Conservation (phyloP, 805 yeast genomes). For the Grigorovia humatica region DNA sequence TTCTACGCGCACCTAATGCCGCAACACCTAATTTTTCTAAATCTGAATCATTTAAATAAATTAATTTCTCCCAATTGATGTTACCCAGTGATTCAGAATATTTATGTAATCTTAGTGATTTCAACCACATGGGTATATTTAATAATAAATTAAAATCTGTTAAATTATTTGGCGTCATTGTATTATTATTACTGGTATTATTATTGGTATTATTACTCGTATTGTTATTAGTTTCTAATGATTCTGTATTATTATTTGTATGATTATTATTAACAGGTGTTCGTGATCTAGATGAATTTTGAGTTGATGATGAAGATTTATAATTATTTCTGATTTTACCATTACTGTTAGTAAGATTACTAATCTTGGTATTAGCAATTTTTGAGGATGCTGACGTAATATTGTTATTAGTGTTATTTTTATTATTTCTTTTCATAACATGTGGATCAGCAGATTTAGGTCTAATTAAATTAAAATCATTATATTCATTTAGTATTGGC, state of each 20-base stretch:
- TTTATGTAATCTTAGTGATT: slow-evolving; percentile 81
- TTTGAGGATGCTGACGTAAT: not conserved
- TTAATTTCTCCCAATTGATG: slow-evolving; percentile 68
- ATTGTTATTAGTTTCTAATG: not conserved
- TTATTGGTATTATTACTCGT: slow-evolving; percentile 6
- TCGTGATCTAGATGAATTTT: not conserved
- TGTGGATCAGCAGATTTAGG: slow-evolving; percentile 37
- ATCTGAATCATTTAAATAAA: slow-evolving; percentile 56
- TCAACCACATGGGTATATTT: slow-evolving; percentile 89
- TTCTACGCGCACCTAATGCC: slow-evolving; percentile 93
- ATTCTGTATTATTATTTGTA: not conserved
- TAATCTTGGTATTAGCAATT: not conserved
- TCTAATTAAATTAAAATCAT: slow-evolving; percentile 27
- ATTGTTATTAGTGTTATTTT: slow-evolving; percentile 3
- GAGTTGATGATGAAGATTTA: not conserved
- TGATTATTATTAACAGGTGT: slow-evolving; percentile 3
- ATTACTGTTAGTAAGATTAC: slow-evolving; percentile 8
- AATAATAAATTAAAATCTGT: slow-evolving; percentile 45
- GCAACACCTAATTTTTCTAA: slow-evolving; percentile 75
- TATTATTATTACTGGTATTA: not conserved
- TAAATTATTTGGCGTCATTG: slow-evolving; percentile 39
- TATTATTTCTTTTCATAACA: slow-evolving; percentile 2
- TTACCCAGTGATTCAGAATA: slow-evolving; percentile 77
- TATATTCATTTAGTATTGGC: slow-evolving; percentile 26
- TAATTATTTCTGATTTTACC: not conserved